These are phyloP conservation scores for Tulasnella sp. DNA, from an alignment of 768 basidiomycete genomes.

Conservation along the genomic window DNA sequence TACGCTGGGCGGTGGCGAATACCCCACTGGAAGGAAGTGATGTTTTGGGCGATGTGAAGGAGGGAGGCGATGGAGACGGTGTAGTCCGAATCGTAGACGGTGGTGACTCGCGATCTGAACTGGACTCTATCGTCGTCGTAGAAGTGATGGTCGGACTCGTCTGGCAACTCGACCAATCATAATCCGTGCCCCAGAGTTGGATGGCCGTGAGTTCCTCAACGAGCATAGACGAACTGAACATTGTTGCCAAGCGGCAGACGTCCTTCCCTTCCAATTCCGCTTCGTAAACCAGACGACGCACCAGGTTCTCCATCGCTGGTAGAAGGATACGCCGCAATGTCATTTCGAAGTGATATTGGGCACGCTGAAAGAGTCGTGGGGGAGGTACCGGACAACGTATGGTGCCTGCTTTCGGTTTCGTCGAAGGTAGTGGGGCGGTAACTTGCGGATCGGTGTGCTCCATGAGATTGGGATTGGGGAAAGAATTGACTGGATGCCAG, in stretches of 20 bases:
- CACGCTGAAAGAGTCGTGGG: not conserved
- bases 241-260: not conserved
- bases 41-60: not conserved
- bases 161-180: constrained; percentile 1
- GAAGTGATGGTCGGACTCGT: constrained; percentile 12
- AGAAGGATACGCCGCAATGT: constrained; percentile 8
- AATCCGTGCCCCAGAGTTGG: constrained; percentile 11
- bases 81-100: not conserved
- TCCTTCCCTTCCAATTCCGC: constrained; percentile 2
- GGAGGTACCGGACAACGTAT: constrained; percentile 5
- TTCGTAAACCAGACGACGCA: constrained; percentile 3
- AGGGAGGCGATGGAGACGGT: not conserved
- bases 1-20: constrained; percentile 1
- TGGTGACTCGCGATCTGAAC: not conserved
- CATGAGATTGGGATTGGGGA: not conserved
- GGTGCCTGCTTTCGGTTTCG: not conserved
- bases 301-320: constrained; percentile 13
- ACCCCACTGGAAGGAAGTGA: not conserved
- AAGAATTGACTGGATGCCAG: constrained; percentile 14
- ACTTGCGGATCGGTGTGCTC: not conserved
- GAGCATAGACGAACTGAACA: not conserved
- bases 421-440: not conserved
- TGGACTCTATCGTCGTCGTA: not conserved
- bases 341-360: constrained; percentile 6
- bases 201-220: constrained; percentile 6